Base-by-base conservation (phyloP, 2,329 filamentous ascomycete species). In the Diaporthe aspalathi region DNA sequence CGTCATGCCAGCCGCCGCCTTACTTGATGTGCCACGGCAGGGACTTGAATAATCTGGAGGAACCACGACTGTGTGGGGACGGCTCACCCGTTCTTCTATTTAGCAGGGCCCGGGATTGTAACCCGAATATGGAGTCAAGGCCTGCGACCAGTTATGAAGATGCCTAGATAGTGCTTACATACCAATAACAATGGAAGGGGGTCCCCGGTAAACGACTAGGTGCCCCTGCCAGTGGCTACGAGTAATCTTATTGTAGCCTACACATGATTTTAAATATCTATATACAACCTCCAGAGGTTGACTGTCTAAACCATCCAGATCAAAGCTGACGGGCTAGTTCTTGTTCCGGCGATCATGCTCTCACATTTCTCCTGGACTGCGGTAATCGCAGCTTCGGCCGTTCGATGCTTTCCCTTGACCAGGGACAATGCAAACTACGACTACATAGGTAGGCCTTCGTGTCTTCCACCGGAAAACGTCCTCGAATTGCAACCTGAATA, bases 361-460 rank as follows among this genome's bases (percentile, higher is more conserved):
- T 47, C 1, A 2, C 5, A 1, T 20, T 14, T 63, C 2, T 22
- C 27, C n/a, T n/a, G 27, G 43, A 7, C 20, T 20, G 43, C 16
- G n/a, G n/a, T 22, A 35, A 22, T 63, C 6, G 43, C 27, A 24
- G 60, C 43, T 1, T 38, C 60, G 4, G 12, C 40, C 5, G 27
- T 32, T 11, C 12, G 20, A 16, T 63, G 43, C 17, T 3, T 22
- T 20, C 17, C 40, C 20, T 29, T 12, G 5, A 12, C 17, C 27
- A 20, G 27, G 14, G 7, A 32, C 22, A 63, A 63, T 63, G 60
- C 43, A 5, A 49, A 43, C 12, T 63, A 63, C 20, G 60, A 63
- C 5, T 63, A 63, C 12, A 47, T 63, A 35, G 43, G 60, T n/a
- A 63, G 38, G 60, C 1, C 14, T 20, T 22, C 20, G 8, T 9